Base-by-base conservation (phyloP, 1,139 yeast genomes). In the Suhomyces coccinellae region DNA sequence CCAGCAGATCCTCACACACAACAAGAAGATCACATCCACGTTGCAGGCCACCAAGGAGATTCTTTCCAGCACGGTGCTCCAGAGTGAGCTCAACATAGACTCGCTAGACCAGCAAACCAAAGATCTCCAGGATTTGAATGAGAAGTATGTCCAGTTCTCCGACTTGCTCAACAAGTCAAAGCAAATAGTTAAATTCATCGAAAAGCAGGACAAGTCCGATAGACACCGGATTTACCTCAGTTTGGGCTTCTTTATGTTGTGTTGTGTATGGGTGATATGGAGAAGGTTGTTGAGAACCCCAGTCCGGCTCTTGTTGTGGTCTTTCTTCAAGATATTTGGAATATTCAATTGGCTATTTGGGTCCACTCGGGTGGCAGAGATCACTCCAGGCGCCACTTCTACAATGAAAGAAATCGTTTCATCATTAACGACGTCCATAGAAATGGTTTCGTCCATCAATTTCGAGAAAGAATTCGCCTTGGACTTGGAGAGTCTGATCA, bases 171-270 rank as follows among this genome's bases (percentile, higher is more conserved):
- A 69, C 43, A 80, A 77, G 38, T 80, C 87, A 0, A 73, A 70
- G 44, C 72, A 74, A 36, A 73, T 85, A 37, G 87, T 85, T 36
- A 71, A 73, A 51, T 77, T 82, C 47, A 79, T 85, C 44, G 88
- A 85, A 55, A 80, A 80, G 55, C 87, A 87, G 41, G 89, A 86
- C 55, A 70, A 74, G 45, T 66, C 75, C 50, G 93, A 86, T 55
- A 72, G 86, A 42, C 69, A 77, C 40, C 67, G 80, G 45, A 84
- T 85, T 57, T 79, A 82, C 52, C 62, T 78, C 43, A 73, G 87
- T 27, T 55, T 85, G 37, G 81, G 80, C 15, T 82, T 85, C 52
- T 73, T 85, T 46, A 66, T 74, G 3, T 52, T 74, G 2, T 84
- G 83, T 31, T 69, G 86, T 51, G 58, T 66, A 3, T 84, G 87